Conservation (phyloP, 805 yeast genomes). For the Pichia cabralensis region DNA sequence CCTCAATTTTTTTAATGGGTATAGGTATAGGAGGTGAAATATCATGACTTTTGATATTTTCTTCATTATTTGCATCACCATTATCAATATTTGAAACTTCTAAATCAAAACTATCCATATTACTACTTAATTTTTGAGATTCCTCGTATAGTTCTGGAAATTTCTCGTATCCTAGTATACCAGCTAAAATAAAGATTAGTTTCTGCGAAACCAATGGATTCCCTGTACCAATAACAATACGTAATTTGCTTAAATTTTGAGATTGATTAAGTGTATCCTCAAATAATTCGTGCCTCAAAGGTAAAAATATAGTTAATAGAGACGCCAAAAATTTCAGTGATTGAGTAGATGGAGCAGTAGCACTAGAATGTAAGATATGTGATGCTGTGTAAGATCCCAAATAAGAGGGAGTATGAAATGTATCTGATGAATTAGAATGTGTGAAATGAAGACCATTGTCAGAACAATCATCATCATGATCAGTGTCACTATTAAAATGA, state of each 20-base stretch:
- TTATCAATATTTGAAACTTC: too few species aligned
- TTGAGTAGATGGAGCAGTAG: neutral
- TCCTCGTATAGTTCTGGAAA: constrained; percentile 11
- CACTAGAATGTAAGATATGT: neutral
- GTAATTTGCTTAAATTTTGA: too few species aligned
- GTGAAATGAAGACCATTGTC: neutral
- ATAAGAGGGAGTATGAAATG: neutral
- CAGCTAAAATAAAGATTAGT: constrained; percentile 41
- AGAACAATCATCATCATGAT: neutral
- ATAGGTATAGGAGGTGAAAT: too few species aligned
- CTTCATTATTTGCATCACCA: too few species aligned
- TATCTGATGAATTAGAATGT: neutral
- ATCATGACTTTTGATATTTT: too few species aligned
- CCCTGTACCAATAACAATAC: constrained; percentile 45
- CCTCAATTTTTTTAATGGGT: too few species aligned
- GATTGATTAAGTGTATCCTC: too few species aligned
- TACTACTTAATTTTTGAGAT: too few species aligned
- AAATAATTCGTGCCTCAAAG: constrained; percentile 28
- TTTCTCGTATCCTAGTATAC: constrained; percentile 32
- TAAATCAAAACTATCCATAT: too few species aligned
- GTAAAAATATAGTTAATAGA: constrained; percentile 35
- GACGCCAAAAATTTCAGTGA: constrained; percentile 32
- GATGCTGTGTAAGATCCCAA: neutral
- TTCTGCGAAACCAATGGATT: constrained; percentile 49
- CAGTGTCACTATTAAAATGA: neutral